Conservation (phyloP, 2,329 filamentous ascomycete species). For the Sporothrix inflata region DNA sequence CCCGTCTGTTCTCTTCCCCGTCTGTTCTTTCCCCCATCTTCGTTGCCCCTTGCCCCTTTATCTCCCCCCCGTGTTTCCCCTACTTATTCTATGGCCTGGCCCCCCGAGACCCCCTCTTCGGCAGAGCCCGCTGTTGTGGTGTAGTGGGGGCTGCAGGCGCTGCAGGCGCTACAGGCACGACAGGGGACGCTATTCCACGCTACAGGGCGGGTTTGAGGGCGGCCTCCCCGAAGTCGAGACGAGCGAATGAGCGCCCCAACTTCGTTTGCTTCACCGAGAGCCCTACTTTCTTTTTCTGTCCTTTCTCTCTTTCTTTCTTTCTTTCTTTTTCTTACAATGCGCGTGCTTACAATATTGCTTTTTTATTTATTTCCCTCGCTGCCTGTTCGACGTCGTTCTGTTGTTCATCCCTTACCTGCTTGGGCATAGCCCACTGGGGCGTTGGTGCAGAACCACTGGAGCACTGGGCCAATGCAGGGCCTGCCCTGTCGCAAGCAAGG, state of each 20-base stretch:
- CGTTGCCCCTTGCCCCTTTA: neutral
- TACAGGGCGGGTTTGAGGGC: slow-evolving; percentile 2
- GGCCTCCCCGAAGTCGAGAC: slow-evolving; percentile 22
- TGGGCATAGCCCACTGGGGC: neutral
- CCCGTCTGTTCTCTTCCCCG: neutral
- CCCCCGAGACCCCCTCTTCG: neutral
- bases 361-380: neutral
- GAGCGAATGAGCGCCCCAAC: too few relatives aligned
- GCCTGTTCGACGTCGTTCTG: neutral
- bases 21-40: too few relatives aligned
- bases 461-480: neutral
- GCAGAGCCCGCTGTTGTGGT: slow-evolving; percentile 6
- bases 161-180: neutral
- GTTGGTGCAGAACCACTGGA: neutral
- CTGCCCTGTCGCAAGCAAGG: neutral
- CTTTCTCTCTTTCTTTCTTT: neutral
- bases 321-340: neutral
- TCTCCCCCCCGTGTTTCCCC: neutral
- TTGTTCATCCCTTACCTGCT: neutral
- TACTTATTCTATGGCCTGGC: neutral
- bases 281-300: neutral
- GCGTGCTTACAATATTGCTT: too few relatives aligned
- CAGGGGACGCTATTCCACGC: neutral
- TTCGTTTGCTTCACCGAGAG: neutral
- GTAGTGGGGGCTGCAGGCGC: neutral